phyloP scores from a whole-genome alignment of 352 stramenopile genomes.

The Globisporangium iwayamae region DNA sequence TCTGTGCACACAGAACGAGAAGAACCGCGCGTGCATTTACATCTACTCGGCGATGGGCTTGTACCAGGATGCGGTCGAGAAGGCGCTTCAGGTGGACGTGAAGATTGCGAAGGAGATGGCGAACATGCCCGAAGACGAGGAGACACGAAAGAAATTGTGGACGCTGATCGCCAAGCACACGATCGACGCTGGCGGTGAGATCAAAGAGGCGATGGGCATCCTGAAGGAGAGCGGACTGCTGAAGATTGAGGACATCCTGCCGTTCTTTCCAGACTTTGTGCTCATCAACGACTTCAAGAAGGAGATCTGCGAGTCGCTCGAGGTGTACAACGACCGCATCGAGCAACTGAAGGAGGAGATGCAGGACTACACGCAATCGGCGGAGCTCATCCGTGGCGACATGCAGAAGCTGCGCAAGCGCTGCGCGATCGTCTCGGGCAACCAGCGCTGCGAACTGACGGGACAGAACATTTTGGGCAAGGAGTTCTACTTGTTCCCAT shows the following conservation, averaged over 20 bases:
- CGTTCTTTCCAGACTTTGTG: constrained; percentile 94
- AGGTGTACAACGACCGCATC: constrained; percentile 90
- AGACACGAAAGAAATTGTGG: constrained; percentile 91
- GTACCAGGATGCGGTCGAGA: constrained; percentile 91
- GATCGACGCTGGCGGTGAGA: constrained; percentile 85
- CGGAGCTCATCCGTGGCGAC: constrained; percentile 86
- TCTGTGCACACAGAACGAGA: constrained; percentile 90
- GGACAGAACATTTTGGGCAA: constrained; percentile 86
- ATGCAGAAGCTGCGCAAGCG: constrained; percentile 88
- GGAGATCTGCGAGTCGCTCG: constrained; percentile 91
- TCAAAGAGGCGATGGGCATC: constrained; percentile 84
- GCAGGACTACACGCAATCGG: constrained; percentile 90
- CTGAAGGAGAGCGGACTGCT: constrained; percentile 85
- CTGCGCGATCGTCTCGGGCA: constrained; percentile 81
- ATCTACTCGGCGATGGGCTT: constrained; percentile 93
- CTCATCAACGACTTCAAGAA: constrained; percentile 96
- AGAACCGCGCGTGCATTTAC: constrained; percentile 92
- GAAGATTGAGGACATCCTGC: constrained; percentile 93
- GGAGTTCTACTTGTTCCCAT: constrained; percentile 95
- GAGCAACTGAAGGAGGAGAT: constrained; percentile 92
- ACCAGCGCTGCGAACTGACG: constrained; percentile 88
- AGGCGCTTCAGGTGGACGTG: constrained; percentile 87
- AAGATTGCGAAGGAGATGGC: constrained; percentile 93
- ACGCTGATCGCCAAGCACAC: constrained; percentile 91
- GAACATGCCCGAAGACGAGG: constrained; percentile 86